Percentiles rank a stretch among this genome's conserved stretches.
Evolutionary conservation across 352 stramenopile species (phyloP).

Genomic region (Phytophthora tubulina): DNA sequence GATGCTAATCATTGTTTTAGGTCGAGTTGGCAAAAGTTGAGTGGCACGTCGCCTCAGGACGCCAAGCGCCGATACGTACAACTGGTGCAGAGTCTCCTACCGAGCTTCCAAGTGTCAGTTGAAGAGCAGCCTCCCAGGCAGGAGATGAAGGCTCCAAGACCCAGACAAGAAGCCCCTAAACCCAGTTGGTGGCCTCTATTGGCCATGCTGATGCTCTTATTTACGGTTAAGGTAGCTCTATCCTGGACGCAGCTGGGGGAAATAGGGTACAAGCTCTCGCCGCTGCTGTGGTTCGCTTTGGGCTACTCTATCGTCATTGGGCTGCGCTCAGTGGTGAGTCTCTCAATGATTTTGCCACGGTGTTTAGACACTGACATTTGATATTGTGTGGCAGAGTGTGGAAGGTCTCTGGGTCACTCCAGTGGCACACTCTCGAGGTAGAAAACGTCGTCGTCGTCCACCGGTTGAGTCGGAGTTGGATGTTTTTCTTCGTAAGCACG

Average conservation of each 20-base stretch:
- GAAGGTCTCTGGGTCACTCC: conserved; percentile 47
- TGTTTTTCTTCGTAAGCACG: conserved; percentile 49
- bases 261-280: conserved; percentile 45
- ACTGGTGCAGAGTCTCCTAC: conserved; percentile 58
- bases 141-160: conserved; percentile 17
- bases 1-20: conserved; percentile 33
- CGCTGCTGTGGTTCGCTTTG: conserved; percentile 66
- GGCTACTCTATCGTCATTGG: conserved; percentile 60
- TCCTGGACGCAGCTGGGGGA: conserved; percentile 33
- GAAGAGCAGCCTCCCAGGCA: background rate
- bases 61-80: conserved; percentile 67
- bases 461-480: conserved; percentile 38
- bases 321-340: conserved; percentile 50
- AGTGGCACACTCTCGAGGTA: background rate
- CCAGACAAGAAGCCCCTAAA: conserved; percentile 18
- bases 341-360: no score
- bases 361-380: background rate
- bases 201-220: conserved; percentile 2
- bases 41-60: conserved; percentile 44
- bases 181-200: conserved; percentile 30
- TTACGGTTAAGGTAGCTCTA: conserved; percentile 34
- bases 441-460: conserved; percentile 21
- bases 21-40: conserved; percentile 60
- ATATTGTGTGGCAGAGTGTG: conserved; percentile 47
- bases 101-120: conserved; percentile 49